Evolutionary conservation across 176 grass and related monocot species (phyloP).

Genomic region (Aegilops longissima): DNA sequence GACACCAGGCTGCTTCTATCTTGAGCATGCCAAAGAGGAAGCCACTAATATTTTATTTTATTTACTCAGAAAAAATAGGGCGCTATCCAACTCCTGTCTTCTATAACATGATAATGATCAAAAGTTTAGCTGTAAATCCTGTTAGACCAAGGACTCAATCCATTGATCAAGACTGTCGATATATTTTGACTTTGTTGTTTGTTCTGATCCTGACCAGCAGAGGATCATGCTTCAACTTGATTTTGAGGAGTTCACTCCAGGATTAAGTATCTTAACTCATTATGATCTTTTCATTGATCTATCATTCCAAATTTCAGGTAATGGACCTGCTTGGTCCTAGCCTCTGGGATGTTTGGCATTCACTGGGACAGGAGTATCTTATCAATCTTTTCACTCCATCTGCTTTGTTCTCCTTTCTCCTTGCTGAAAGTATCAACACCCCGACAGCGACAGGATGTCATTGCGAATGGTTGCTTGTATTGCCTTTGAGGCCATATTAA

Average conservation of each 20-base stretch:
- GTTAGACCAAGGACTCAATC: too few species aligned
- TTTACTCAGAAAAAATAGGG: too few species aligned
- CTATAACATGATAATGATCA: too few species aligned
- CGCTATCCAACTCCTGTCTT: too few species aligned
- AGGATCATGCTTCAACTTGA: too few species aligned
- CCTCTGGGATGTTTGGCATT: slow-evolving; percentile 87
- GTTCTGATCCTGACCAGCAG: too few species aligned
- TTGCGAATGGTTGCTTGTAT: not conserved
- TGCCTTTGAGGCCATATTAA: not conserved
- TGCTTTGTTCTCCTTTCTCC: not conserved
- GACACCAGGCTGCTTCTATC: slow-evolving; percentile 70
- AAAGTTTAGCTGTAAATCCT: too few species aligned
- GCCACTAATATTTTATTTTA: not conserved
- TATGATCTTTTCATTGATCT: not conserved
- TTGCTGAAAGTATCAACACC: not conserved
- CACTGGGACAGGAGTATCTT: slow-evolving; percentile 47
- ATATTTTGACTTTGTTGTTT: too few species aligned
- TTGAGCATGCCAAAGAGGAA: slow-evolving; percentile 71
- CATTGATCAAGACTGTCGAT: too few species aligned
- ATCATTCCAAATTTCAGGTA: slow-evolving; percentile 49
- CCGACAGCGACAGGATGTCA: not conserved
- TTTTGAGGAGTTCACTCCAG: too few species aligned
- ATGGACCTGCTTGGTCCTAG: slow-evolving; percentile 90
- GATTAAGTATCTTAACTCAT: not conserved
- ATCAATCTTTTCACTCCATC: slow-evolving; percentile 4